Evolutionary conservation across 352 stramenopile species (phyloP), one percentile per base, ranked within the genome.

Genomic region (Globisporangium alternatum): DNA sequence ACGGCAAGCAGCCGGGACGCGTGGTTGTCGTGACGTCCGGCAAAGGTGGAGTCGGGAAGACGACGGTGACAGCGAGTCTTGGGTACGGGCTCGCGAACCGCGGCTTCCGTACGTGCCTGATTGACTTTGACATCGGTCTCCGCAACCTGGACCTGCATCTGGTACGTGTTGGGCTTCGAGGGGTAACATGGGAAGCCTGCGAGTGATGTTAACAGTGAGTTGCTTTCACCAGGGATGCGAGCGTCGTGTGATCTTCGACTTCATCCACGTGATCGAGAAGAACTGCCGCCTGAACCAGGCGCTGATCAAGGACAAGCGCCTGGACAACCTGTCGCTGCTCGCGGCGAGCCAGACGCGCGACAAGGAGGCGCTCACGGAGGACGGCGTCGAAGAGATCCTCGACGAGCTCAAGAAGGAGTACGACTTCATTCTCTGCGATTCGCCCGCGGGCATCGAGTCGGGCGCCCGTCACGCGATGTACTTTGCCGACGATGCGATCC

Each of bases 71-170:
- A 12, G 92, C 92, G 22, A 95, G 85, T 41, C 76, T 96, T 41
- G 87, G 86, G 59, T 95, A 92, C 76, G 88, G 88, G 1, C 74
- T 96, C 54, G 88, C 88, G 25, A 72, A 84, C 61, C 84, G 76
- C n/a, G 91, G 91, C 31, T 88, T 89, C 60, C 80, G 83, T 62
- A 97, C 89, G 56, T 97, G 90, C 60, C 81, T 98, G 6, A 96
- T 98, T 65, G 92, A 98, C 73, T 98, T 98, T 75, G 91, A 98
- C 76, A 97, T 98, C 69, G 92, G 92, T 0, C 66, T 98, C 54
- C 88, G 92, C 43, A 98, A 98, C 69, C 60, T 98, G 33, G 91
- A 98, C 62, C 78, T 98, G 62, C 91, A 98, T 76, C 72, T 98
- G 64, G 78, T 65, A 21, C 49, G 66, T 63, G 9, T 2, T 30